phyloP scores from a whole-genome alignment of 352 stramenopile species.

The Pythium sp. region DNA sequence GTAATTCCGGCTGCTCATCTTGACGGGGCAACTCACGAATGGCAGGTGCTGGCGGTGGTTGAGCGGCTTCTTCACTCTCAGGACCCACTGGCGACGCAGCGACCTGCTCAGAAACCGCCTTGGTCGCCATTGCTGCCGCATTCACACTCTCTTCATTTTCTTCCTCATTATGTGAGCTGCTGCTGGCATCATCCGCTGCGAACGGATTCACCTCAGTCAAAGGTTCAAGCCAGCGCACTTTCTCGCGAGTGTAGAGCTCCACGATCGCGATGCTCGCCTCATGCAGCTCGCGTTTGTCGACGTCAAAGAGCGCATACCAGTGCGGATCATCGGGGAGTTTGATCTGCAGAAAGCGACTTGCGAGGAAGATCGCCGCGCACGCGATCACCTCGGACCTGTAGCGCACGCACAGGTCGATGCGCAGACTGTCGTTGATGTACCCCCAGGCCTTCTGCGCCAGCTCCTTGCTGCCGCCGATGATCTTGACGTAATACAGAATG shows the following conservation, averaged over 20 bases:
- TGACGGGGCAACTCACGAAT: background rate
- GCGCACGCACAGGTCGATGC: constrained; percentile 81
- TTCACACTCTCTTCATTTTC: background rate
- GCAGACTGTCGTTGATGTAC: constrained; percentile 91
- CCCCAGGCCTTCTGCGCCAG: constrained; percentile 85
- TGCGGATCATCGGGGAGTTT: constrained; percentile 51
- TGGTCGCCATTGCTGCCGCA: background rate
- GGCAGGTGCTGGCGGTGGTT: background rate
- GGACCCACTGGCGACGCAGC: constrained; percentile 2
- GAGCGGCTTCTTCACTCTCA: background rate
- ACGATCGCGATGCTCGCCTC: constrained; percentile 53
- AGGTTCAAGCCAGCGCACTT: constrained; percentile 66
- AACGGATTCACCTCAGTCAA: constrained; percentile 73
- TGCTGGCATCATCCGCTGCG: constrained; percentile 41
- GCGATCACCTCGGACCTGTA: constrained; percentile 83
- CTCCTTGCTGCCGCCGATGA: constrained; percentile 65
- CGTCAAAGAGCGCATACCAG: constrained; percentile 73
- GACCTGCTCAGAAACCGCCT: background rate
- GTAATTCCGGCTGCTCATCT: background rate
- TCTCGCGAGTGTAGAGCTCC: constrained; percentile 54
- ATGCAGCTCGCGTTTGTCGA: constrained; percentile 49
- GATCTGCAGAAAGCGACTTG: constrained; percentile 55
- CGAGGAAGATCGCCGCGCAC: constrained; percentile 89
- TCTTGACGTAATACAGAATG: constrained; percentile 92
- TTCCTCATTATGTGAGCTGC: constrained; percentile 9